Evolutionary conservation across 768 basidiomycete genomes (phyloP), one percentile per base, ranked within the genome.

Genomic region (Macrolepiota albuminosa): DNA sequence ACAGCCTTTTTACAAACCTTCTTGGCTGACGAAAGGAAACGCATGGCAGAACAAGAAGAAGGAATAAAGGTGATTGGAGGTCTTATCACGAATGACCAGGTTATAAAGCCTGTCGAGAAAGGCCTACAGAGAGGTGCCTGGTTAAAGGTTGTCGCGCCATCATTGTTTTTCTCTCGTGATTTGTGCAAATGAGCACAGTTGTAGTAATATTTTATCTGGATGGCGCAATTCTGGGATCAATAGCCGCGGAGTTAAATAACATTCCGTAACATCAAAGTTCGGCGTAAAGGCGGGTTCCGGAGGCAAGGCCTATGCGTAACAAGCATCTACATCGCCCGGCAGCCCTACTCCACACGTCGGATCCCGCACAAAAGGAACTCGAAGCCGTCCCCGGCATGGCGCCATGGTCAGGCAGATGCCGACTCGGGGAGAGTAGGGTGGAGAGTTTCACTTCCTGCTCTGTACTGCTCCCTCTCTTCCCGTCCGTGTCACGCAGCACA

Each of bases 1-100:
- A 92, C 77, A 46, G 84, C 61, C 50, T 76, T 78, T 72, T 89
- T 89, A 33, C 80, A 82, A 43, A 80, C 61, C 31, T 73, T 76
- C 70, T 82, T 85, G 24, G 73, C 75, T 33, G 75, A 59, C 34
- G 68, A 60, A 61, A 64, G 62, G 31, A 63, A 52, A 60, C 64
- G 58, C 62, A 67, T 64, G 56, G 48, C 55, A 62, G 45, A 34
- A 55, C 26, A 54, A 9, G 45, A 54, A 39, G 53, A 34, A 54
- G 40, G 40, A 34, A 40, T 52, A 55, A 43, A 49, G 29, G 29
- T 47, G 51, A 21, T 52, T 33, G 54, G 16, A 37, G 6, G 45
- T 43, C 18, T 57, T 61, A 33, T 18, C 7, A n/a, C 33, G 26
- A 21, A 5, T 40, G 9, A 4, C 8, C 26, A 10, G 26, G 34